Base-by-base conservation (phyloP, 768 basidiomycete genomes). In the Scleroderma citrinum region DNA sequence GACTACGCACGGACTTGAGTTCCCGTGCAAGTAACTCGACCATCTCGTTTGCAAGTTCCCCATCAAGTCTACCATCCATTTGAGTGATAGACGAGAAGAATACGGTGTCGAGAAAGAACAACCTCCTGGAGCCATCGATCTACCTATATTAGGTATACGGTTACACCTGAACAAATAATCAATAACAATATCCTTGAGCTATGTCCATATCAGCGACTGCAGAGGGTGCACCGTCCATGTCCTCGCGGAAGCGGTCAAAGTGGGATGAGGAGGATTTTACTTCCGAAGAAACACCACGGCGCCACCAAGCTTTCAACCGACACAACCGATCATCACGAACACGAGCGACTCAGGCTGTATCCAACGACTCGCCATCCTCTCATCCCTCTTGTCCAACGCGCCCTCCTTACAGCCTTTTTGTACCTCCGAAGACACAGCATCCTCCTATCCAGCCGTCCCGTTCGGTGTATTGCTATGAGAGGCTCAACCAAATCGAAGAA, bases 401-500 rank as follows among this genome's bases (percentile, higher is more conserved):
- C 17, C 56, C 59, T 7, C n/a, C 58, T 6, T 77, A 86, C 53
- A 91, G 89, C 56, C 56, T 74, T 30, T 87, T 81, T 64, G 89
- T 85, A 0, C 94, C 92, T 3, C 79, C 78, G 35, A 76, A 92
- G 46, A 83, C 78, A 3, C 68, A 71, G 1, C 88, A 97, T 65
- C 93, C 93, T 26, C 73, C 82, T 2, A 80, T 98, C 20, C 69
- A 77, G 35, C 82, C 94, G 1, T 94, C 95, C 21, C 86, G 95
- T 20, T 94, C 92, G 5, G 95, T 97, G 1, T 95, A 92, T 68
- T 82, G 78, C 57, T 97, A 97, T 64, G 94, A 97, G 58, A 76
- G 89, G 36, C 74, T 99, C 47, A 99, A 99, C 66, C 91, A 96
- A 59, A 99, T 99, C 59, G 96, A 98, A 68, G 96, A 99, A 69